phyloP scores from a whole-genome alignment of 83 land plant species.

The Larix sibirica region DNA sequence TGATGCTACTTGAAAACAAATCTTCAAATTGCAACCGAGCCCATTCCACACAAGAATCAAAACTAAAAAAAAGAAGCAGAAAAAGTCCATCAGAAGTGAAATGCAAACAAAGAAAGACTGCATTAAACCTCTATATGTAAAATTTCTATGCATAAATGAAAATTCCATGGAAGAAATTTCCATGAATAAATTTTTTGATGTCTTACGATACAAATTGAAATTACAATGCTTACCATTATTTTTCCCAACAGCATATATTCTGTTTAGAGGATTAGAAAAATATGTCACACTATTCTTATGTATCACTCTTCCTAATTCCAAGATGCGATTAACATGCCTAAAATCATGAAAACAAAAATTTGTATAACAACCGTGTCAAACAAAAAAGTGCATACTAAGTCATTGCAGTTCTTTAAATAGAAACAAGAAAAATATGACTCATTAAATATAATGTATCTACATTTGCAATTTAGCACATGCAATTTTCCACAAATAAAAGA shows the following conservation, averaged over 20 bases:
- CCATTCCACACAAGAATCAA: slow-evolving; percentile 66
- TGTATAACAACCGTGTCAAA: background rate
- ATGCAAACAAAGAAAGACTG: background rate
- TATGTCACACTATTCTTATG: background rate
- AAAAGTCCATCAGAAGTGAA: slow-evolving; percentile 2
- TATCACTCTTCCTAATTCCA: background rate
- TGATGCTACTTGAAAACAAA: slow-evolving; percentile 50
- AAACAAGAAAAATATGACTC: background rate
- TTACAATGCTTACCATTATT: background rate
- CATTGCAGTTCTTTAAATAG: background rate
- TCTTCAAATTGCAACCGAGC: slow-evolving; percentile 67
- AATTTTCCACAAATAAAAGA: too few species aligned
- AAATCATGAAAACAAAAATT: background rate
- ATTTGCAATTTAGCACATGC: too few species aligned
- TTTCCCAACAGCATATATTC: background rate
- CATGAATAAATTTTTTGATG: background rate
- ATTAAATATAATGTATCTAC: background rate
- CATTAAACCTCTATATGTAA: background rate
- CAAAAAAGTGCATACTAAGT: background rate
- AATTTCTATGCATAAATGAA: background rate
- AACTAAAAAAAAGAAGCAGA: slow-evolving; percentile 26
- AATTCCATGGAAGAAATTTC: background rate
- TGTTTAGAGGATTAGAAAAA: background rate
- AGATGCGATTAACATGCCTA: background rate
- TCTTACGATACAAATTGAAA: background rate